Conservation (phyloP, 768 basidiomycete genomes). For the Podaxis carcinomalis region DNA sequence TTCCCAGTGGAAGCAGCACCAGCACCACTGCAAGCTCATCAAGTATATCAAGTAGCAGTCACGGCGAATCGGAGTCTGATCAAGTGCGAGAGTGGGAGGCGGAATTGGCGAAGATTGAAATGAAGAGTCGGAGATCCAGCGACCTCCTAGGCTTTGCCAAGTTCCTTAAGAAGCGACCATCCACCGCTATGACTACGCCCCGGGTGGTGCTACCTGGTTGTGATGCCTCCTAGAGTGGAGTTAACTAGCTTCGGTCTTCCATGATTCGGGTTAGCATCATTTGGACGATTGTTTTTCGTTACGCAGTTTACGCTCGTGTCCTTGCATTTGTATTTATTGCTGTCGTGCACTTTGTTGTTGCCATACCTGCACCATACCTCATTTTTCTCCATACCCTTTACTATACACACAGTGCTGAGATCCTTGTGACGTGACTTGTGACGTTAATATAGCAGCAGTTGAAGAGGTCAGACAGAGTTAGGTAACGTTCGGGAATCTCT, state of each 20-base stretch:
- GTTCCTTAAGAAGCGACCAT: conserved; percentile 29
- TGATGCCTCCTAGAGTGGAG: conserved; percentile 10
- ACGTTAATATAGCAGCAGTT: neutral
- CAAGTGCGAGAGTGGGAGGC: conserved; percentile 72
- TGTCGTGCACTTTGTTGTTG: neutral
- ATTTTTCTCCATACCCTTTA: conserved; percentile 2
- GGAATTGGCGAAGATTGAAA: conserved; percentile 70
- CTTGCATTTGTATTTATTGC: conserved; percentile 8
- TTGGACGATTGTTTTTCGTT: conserved; percentile 7
- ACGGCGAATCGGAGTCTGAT: conserved; percentile 8
- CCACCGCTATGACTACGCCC: conserved; percentile 15
- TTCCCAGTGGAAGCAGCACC: conserved; percentile 31
- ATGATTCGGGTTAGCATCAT: conserved; percentile 5
- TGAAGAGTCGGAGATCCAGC: conserved; percentile 48
- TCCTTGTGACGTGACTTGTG: conserved; percentile 1
- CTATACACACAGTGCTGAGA: neutral
- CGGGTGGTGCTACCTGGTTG: conserved; percentile 15
- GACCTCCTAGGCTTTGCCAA: conserved; percentile 42
- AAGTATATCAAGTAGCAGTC: conserved; percentile 23
- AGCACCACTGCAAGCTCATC: conserved; percentile 28
- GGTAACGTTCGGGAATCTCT: neutral
- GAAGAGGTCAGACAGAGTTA: neutral
- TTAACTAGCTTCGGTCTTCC: conserved; percentile 4
- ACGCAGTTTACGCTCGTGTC: neutral
- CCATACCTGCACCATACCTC: conserved; percentile 5